phyloP scores from a whole-genome alignment of 352 stramenopile genomes.

The Phytophthora citricola region DNA sequence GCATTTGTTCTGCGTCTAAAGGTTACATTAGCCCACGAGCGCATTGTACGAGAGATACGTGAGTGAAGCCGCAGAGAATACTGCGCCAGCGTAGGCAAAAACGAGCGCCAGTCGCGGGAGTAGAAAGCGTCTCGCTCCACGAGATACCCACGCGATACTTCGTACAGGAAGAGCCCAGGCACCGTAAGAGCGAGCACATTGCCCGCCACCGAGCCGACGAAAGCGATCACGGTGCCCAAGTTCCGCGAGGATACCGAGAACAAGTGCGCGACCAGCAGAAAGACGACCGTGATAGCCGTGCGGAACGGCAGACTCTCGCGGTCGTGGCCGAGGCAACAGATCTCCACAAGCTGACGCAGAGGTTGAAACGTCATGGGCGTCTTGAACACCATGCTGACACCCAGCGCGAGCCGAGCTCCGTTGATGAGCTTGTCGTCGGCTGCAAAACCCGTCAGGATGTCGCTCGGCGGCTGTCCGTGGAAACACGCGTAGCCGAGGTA shows the following conservation, averaged over 20 bases:
- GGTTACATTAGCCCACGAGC: slow-evolving; percentile 42
- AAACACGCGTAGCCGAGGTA: slow-evolving; percentile 84
- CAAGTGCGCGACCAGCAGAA: slow-evolving; percentile 71
- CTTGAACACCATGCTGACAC: slow-evolving; percentile 81
- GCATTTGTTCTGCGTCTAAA: slow-evolving; percentile 16
- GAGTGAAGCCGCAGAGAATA: slow-evolving; percentile 71
- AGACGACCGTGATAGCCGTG: slow-evolving; percentile 66
- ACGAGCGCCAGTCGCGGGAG: slow-evolving; percentile 57
- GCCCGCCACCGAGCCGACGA: slow-evolving; percentile 74
- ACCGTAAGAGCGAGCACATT: slow-evolving; percentile 78
- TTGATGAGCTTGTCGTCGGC: slow-evolving; percentile 80
- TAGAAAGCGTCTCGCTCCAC: slow-evolving; percentile 60
- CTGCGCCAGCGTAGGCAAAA: slow-evolving; percentile 57
- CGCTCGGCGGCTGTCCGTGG: slow-evolving; percentile 80
- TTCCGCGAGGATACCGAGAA: slow-evolving; percentile 68
- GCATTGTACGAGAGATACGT: slow-evolving; percentile 73
- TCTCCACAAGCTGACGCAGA: slow-evolving; percentile 76
- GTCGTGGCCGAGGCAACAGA: slow-evolving; percentile 74
- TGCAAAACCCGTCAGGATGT: slow-evolving; percentile 83
- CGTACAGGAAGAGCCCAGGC: slow-evolving; percentile 78
- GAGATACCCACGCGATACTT: slow-evolving; percentile 66
- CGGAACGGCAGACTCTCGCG: slow-evolving; percentile 78
- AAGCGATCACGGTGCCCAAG: slow-evolving; percentile 78
- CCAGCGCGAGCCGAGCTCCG: slow-evolving; percentile 73
- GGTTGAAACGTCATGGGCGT: slow-evolving; percentile 89